Evolutionary conservation across 2,329 filamentous ascomycete genomes (phyloP).

Genomic region (Fusarium vanettenii): DNA sequence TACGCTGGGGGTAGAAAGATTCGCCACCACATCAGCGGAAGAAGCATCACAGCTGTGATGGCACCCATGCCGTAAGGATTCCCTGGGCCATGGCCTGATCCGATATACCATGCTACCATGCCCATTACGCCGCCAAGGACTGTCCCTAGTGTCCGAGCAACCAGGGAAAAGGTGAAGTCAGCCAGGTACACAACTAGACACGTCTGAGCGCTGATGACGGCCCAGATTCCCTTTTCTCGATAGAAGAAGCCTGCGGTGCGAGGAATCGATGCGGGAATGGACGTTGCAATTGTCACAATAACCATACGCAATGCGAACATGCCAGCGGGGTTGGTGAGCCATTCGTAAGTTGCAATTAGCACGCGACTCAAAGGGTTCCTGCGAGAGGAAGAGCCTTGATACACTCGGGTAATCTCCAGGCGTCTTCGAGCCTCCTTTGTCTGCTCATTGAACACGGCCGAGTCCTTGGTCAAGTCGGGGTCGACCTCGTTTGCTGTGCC

Average conservation of each 20-base stretch:
- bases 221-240: constrained; percentile 64
- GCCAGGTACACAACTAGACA: constrained; percentile 61
- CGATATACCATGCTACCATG: constrained; percentile 63
- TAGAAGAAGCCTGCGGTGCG: constrained; percentile 61
- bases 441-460: constrained; percentile 44
- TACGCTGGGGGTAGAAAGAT: constrained; percentile 48
- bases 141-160: constrained; percentile 56
- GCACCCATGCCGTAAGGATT: constrained; percentile 63
- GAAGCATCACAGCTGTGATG: constrained; percentile 53
- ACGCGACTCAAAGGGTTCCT: constrained; percentile 36
- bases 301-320: constrained; percentile 62
- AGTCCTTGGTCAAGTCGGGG: constrained; percentile 35
- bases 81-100: constrained; percentile 58
- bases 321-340: constrained; percentile 56
- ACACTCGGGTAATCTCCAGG: constrained; percentile 50
- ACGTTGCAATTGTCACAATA: constrained; percentile 56
- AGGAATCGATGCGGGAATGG: constrained; percentile 56
- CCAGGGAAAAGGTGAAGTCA: constrained; percentile 60
- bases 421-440: constrained; percentile 50
- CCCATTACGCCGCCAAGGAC: constrained; percentile 60
- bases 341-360: constrained; percentile 50
- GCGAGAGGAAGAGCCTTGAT: constrained; percentile 17
- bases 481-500: constrained; percentile 31
- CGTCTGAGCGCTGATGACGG: constrained; percentile 62
- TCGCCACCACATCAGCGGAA: constrained; percentile 51